Base-by-base conservation (phyloP, 495 filamentous ascomycete species). In the Aspergillus sparsus region DNA sequence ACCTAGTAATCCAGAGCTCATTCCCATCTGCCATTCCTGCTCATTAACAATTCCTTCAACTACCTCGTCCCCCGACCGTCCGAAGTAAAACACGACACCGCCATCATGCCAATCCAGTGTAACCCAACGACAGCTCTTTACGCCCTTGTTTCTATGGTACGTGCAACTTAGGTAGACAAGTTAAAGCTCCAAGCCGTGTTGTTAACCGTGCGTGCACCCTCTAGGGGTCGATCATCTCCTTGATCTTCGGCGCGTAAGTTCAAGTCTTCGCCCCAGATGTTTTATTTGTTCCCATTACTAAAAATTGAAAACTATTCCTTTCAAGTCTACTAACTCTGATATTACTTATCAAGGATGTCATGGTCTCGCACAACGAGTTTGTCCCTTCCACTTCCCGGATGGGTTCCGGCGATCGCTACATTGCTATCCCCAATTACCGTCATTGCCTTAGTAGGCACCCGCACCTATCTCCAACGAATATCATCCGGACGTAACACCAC, bases 381-480 rank as follows among this genome's bases (percentile, higher is more conserved):
- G 31, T 62, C 44, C 49, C 68, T 74, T 45, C 70, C 72, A 7
- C 46, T 71, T 9, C 67, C 67, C 34, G 63, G 55, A 55, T 71
- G 63, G 60, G 46, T 73, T 35, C 63, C 67, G 50, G 66, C 53
- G 6, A 39, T 65, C 13, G 60, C 68, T n/a, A 74, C 70, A 1
- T 51, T 74, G 37, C 58, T 71, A 33, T 57, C 68, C 15, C 44
- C 61, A 6, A 35, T 68, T 21, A 62, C 61, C 27, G 31, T 58
- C 39, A 15, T 68, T 2, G 35, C 51, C 12, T 45, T 67, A 1
- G 44, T 62, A 11, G 49, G 49, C 10, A 51, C 33, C 18, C 56
- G 56, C n/a, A 18, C 66, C 13, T 15, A 62, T 37, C 32, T 12
- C 47, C 44, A 33, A 52, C 37, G 41, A 15, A 32, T 7, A 21